phyloP scores from a whole-genome alignment of 1,139 yeast genomes.

The Citeromyces siamensis region DNA sequence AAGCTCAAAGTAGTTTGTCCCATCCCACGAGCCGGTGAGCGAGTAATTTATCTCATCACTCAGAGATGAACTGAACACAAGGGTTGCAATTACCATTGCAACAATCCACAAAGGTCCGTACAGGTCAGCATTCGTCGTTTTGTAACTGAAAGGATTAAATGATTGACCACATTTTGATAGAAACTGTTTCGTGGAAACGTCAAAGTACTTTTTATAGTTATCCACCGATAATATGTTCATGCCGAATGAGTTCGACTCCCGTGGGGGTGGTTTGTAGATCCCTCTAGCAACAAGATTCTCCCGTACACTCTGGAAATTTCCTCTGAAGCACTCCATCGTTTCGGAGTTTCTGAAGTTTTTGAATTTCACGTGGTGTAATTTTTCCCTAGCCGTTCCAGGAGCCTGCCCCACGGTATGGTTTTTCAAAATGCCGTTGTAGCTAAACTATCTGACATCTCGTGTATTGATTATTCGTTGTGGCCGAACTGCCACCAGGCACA shows the following conservation, averaged over 20 bases:
- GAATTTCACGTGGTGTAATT: not conserved
- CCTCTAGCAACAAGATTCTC: not conserved
- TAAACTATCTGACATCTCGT: no score
- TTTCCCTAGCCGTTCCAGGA: no score
- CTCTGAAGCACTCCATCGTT: not conserved
- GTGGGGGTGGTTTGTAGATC: not conserved
- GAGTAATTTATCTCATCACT: conserved; percentile 35
- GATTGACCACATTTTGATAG: conserved; percentile 29
- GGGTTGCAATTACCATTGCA: conserved; percentile 58
- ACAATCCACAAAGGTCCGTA: conserved; percentile 85
- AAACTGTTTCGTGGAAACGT: conserved; percentile 52
- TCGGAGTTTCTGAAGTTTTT: not conserved
- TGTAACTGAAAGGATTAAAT: conserved; percentile 28
- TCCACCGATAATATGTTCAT: conserved; percentile 28
- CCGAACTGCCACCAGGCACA: no score
- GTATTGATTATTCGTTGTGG: no score
- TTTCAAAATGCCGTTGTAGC: no score
- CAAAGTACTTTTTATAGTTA: conserved; percentile 48
- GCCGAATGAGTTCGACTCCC: not conserved
- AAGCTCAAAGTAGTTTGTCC: conserved; percentile 30
- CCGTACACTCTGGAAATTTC: not conserved
- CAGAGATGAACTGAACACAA: conserved; percentile 63
- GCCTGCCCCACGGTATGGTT: no score
- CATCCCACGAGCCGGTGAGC: conserved; percentile 35
- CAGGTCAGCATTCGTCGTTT: conserved; percentile 31